These are phyloP conservation scores for Juncus inflexus DNA, from an alignment of 176 grass and related monocot genomes.

Conservation along the genomic window DNA sequence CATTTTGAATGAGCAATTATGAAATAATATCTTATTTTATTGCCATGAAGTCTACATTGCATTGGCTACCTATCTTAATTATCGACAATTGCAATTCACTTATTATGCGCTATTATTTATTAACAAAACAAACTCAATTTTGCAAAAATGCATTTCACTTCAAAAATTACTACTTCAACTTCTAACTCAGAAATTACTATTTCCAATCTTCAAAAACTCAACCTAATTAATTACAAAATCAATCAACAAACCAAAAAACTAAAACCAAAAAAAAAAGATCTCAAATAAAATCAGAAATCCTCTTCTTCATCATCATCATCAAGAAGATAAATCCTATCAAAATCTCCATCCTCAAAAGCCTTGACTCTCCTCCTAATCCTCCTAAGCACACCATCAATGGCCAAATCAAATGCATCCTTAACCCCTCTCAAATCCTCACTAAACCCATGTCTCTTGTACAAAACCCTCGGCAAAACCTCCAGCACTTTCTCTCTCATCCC, in stretches of 20 bases:
- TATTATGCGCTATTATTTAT: too few species aligned
- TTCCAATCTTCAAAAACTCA: too few species aligned
- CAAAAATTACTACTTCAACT: too few species aligned
- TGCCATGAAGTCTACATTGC: slow-evolving; percentile 8
- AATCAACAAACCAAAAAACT: too few species aligned
- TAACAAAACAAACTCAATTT: too few species aligned
- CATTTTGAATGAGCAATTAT: too few species aligned
- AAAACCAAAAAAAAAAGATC: too few species aligned
- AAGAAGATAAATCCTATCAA: slow-evolving; percentile 43
- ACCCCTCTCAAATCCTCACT: slow-evolving; percentile 28
- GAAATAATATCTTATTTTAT: neutral
- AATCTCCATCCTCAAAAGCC: slow-evolving; percentile 39
- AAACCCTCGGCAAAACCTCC: slow-evolving; percentile 45
- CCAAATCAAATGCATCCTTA: slow-evolving; percentile 59
- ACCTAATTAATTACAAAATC: too few species aligned
- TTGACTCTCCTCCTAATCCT: slow-evolving; percentile 40
- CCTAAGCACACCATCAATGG: slow-evolving; percentile 60
- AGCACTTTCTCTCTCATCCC: slow-evolving; percentile 44
- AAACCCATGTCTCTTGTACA: slow-evolving; percentile 57
- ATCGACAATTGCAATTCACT: too few species aligned
- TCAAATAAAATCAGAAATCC: neutral
- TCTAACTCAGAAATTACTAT: too few species aligned
- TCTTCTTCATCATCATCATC: slow-evolving; percentile 41
- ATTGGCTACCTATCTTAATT: neutral
- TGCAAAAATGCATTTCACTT: too few species aligned